Evolutionary conservation across 768 basidiomycete genomes (phyloP).

Genomic region (Cubamyces sp.): DNA sequence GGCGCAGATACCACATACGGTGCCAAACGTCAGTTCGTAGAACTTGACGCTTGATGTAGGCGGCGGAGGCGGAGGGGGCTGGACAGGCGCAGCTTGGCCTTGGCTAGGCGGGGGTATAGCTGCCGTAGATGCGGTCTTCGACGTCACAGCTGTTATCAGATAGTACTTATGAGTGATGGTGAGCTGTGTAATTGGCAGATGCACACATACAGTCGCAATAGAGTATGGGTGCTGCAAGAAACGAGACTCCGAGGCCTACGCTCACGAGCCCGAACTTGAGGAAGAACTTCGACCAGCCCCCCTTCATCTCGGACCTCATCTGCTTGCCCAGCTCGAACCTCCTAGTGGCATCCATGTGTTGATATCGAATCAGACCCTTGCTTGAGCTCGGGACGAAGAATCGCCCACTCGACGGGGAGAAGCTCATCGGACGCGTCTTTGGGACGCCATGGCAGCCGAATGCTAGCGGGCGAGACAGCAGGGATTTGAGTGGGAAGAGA

Average conservation of each 20-base stretch:
- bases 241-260: slow-evolving; percentile 49
- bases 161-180: neutral
- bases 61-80: slow-evolving; percentile 35
- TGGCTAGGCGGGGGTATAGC: slow-evolving; percentile 2
- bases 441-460: neutral
- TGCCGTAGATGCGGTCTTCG: slow-evolving; percentile 5
- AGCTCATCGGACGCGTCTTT: neutral
- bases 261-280: slow-evolving; percentile 39
- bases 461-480: slow-evolving; percentile 11
- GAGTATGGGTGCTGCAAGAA: slow-evolving; percentile 41
- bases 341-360: neutral
- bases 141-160: slow-evolving; percentile 1
- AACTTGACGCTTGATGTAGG: slow-evolving; percentile 74
- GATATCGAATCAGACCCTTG: neutral
- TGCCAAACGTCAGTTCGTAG: slow-evolving; percentile 87
- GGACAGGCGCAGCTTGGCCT: slow-evolving; percentile 11
- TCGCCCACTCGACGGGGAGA: neutral
- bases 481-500: slow-evolving; percentile 6
- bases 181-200: neutral
- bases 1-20: slow-evolving; percentile 84
- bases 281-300: neutral
- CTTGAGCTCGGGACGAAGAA: slow-evolving; percentile 33
- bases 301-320: neutral
- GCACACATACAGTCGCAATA: slow-evolving; percentile 57
- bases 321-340: neutral